Percentiles rank a stretch among this genome's conserved stretches.
These are phyloP conservation scores for Zizania latifolia DNA, from an alignment of 176 grass and related monocot species.

Conservation along the genomic window DNA sequence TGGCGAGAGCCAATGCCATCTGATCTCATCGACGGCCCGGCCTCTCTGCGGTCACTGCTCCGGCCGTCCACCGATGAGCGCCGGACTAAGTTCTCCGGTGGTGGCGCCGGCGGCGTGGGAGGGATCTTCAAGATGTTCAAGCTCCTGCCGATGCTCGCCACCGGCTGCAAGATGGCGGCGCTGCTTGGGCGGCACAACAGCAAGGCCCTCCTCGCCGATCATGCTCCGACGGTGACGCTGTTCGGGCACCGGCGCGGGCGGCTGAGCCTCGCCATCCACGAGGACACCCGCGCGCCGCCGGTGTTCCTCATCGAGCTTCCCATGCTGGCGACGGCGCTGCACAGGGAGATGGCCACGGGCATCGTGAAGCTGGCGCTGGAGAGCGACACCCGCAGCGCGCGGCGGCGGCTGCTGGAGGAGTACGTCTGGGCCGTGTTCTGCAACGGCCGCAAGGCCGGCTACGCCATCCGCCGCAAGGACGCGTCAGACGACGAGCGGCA, in stretches of 20 bases:
- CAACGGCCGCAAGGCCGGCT: constrained; percentile 78
- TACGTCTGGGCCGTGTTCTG: constrained; percentile 94
- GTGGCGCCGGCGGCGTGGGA: background rate
- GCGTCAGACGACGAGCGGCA: constrained; percentile 64
- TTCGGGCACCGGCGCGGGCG: constrained; percentile 81
- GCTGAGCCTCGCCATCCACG: constrained; percentile 79
- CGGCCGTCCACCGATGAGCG: constrained; percentile 43
- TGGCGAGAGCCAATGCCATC: constrained; percentile 61
- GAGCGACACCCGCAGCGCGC: constrained; percentile 56
- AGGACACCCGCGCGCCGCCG: constrained; percentile 75
- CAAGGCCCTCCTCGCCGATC: constrained; percentile 58
- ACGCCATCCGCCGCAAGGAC: constrained; percentile 75
- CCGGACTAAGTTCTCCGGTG: constrained; percentile 29
- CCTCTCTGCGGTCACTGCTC: constrained; percentile 53
- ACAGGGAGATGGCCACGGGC: constrained; percentile 81
- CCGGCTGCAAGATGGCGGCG: constrained; percentile 78
- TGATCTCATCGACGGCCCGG: constrained; percentile 35
- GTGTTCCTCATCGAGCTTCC: constrained; percentile 89
- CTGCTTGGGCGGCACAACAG: constrained; percentile 50
- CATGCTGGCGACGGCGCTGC: constrained; percentile 59
- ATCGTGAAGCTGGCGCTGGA: constrained; percentile 68
- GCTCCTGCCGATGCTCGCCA: constrained; percentile 71
- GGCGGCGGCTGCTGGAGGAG: constrained; percentile 63
- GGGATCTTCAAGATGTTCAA: constrained; percentile 90
- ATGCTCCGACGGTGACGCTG: constrained; percentile 72